These are phyloP conservation scores for Ceratobasidium sp. DNA, from an alignment of 1,284 basidiomycete species.

Conservation along the genomic window DNA sequence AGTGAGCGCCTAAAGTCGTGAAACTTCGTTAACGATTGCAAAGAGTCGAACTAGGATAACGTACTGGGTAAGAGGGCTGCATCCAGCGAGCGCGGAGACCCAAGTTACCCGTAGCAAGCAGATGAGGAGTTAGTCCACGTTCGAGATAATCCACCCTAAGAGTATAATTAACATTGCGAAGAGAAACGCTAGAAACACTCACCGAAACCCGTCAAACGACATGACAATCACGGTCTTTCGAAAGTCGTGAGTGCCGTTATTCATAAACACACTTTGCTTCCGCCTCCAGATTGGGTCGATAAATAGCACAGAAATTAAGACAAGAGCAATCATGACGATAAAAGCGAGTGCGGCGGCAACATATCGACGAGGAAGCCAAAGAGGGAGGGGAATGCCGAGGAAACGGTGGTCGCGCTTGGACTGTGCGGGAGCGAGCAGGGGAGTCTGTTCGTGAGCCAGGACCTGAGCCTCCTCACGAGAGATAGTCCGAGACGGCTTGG, in stretches of 20 bases:
- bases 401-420: conserved; percentile 19
- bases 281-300: conserved; percentile 39
- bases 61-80: conserved; percentile 86
- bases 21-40: not conserved
- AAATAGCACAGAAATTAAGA: conserved; percentile 29
- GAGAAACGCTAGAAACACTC: conserved; percentile 50
- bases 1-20: conserved; percentile 77
- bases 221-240: conserved; percentile 85
- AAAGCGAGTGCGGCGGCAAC: conserved; percentile 32
- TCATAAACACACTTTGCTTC: conserved; percentile 36
- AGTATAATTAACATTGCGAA: conserved; percentile 11
- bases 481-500: not conserved
- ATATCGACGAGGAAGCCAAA: conserved; percentile 37
- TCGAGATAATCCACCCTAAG: conserved; percentile 85
- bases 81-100: conserved; percentile 88
- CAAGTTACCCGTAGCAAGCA: conserved; percentile 80
- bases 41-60: conserved; percentile 53
- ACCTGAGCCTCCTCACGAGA: conserved; percentile 15
- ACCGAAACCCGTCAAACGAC: conserved; percentile 89
- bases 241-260: conserved; percentile 82
- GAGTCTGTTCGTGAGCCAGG: conserved; percentile 9
- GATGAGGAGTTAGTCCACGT: conserved; percentile 82
- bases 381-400: conserved; percentile 22
- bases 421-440: conserved; percentile 21
- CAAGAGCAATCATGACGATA: conserved; percentile 3